Evolutionary conservation across 495 filamentous ascomycete species (phyloP).

Genomic region (Xylaria longipes): DNA sequence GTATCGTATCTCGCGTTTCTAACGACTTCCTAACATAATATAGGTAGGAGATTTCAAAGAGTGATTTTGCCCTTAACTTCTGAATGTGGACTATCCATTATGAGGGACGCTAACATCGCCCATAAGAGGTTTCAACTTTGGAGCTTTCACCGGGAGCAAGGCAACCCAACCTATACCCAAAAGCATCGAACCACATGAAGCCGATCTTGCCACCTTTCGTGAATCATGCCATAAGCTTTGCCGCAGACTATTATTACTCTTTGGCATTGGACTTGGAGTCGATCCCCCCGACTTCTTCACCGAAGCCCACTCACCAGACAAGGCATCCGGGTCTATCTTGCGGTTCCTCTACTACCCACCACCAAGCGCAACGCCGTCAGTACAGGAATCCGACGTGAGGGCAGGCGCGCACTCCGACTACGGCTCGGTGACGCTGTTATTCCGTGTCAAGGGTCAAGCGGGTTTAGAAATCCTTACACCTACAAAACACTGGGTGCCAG

Average conservation of each 20-base stretch:
- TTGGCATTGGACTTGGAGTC: slow-evolving; percentile 77
- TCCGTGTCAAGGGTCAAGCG: slow-evolving; percentile 81
- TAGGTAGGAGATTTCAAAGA: slow-evolving; percentile 94
- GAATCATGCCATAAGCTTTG: slow-evolving; percentile 75
- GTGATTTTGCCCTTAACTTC: slow-evolving; percentile 52
- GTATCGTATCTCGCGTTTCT: neutral
- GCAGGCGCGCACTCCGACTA: slow-evolving; percentile 93
- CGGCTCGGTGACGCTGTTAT: slow-evolving; percentile 85
- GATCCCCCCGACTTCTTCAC: slow-evolving; percentile 74
- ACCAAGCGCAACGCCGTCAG: slow-evolving; percentile 69
- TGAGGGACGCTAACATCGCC: slow-evolving; percentile 7
- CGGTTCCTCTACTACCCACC: slow-evolving; percentile 84
- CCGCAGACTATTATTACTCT: slow-evolving; percentile 71
- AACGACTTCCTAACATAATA: slow-evolving; percentile 14
- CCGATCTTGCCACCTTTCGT: slow-evolving; percentile 68
- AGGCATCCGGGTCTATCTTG: slow-evolving; percentile 74
- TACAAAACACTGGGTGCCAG: slow-evolving; percentile 60
- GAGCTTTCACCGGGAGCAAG: slow-evolving; percentile 72
- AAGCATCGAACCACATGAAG: slow-evolving; percentile 64
- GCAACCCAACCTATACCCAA: slow-evolving; percentile 81
- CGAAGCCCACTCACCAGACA: slow-evolving; percentile 64
- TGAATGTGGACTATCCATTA: neutral
- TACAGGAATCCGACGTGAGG: slow-evolving; percentile 73
- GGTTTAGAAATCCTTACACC: slow-evolving; percentile 84
- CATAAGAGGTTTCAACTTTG: slow-evolving; percentile 91